A percentile compares a stretch with the other conserved stretches of the same genome.
Evolutionary conservation across 768 basidiomycete genomes (phyloP).

Genomic region (Lactarius deliciosus): DNA sequence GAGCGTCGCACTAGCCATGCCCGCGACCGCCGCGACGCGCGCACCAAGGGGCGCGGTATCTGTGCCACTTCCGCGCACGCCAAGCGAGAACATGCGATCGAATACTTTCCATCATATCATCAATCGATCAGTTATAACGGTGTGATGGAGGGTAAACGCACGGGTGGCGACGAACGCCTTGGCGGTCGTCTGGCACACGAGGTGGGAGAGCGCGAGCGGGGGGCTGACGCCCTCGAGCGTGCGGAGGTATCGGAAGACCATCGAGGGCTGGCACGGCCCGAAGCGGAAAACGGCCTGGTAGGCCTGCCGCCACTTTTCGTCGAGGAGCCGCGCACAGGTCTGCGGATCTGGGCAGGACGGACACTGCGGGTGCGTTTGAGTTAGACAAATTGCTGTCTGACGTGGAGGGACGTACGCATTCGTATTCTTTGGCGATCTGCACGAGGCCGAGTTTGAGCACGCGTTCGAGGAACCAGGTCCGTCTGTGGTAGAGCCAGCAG

Average conservation of each 20-base stretch:
- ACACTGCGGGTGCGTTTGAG: slow-evolving; percentile 49
- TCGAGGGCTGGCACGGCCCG: slow-evolving; percentile 85
- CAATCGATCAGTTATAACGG: neutral
- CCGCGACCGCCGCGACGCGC: slow-evolving; percentile 64
- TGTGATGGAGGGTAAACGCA: slow-evolving; percentile 39
- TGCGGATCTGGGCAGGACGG: slow-evolving; percentile 78
- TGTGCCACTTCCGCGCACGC: slow-evolving; percentile 72
- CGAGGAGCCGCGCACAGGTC: slow-evolving; percentile 77
- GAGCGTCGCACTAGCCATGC: slow-evolving; percentile 52
- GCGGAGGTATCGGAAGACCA: slow-evolving; percentile 90
- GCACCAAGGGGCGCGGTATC: slow-evolving; percentile 60
- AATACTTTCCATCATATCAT: slow-evolving; percentile 54
- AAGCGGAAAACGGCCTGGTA: slow-evolving; percentile 86
- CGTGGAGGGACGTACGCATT: slow-evolving; percentile 62
- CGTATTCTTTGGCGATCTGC: slow-evolving; percentile 88
- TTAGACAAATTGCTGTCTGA: no score
- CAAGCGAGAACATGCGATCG: slow-evolving; percentile 86
- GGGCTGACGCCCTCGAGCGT: slow-evolving; percentile 90
- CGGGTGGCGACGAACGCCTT: slow-evolving; percentile 86
- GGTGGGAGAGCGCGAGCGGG: slow-evolving; percentile 80
- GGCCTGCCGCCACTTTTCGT: slow-evolving; percentile 92
- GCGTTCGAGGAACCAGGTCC: slow-evolving; percentile 95
- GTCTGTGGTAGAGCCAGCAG: slow-evolving; percentile 41
- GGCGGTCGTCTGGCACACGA: slow-evolving; percentile 85
- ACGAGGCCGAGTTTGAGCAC: slow-evolving; percentile 88